phyloP scores from a whole-genome alignment of 352 stramenopile species.

The Phytopythium chamaehyphon region DNA sequence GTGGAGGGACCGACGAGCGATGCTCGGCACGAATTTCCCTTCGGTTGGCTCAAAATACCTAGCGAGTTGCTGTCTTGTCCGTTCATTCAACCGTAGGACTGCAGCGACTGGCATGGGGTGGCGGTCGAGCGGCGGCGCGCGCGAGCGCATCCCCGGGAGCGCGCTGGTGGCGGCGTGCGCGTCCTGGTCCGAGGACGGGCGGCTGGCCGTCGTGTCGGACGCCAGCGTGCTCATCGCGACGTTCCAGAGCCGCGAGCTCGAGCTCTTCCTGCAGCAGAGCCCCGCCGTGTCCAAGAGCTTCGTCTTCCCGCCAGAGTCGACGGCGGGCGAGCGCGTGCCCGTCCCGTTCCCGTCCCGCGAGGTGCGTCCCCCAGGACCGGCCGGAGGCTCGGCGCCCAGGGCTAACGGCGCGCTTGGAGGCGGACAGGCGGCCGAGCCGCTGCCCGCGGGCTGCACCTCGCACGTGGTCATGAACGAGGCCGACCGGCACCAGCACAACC shows the following conservation, averaged over 20 bases:
- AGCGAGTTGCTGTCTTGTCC: too few relatives aligned
- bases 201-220: constrained; percentile 68
- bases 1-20: constrained; percentile 39
- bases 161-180: constrained; percentile 64
- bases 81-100: too few relatives aligned
- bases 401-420: neutral
- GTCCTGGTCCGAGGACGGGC: constrained; percentile 67
- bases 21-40: too few relatives aligned
- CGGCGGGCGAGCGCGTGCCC: constrained; percentile 39
- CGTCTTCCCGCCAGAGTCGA: constrained; percentile 56
- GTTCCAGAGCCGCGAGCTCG: constrained; percentile 73
- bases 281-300: constrained; percentile 80
- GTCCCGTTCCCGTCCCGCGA: constrained; percentile 46
- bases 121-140: constrained; percentile 1
- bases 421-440: constrained; percentile 16
- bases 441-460: constrained; percentile 33
- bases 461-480: constrained; percentile 67
- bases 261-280: constrained; percentile 77
- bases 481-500: constrained; percentile 73
- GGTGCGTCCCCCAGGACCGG: too few relatives aligned
- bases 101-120: neutral
- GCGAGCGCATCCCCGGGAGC: constrained; percentile 73
- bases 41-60: too few relatives aligned
- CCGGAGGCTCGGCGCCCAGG: too few relatives aligned
- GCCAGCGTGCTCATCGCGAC: constrained; percentile 73